Base-by-base conservation (phyloP, 2,329 filamentous ascomycete species). In the Pseudophaeomoniella oleicola region DNA sequence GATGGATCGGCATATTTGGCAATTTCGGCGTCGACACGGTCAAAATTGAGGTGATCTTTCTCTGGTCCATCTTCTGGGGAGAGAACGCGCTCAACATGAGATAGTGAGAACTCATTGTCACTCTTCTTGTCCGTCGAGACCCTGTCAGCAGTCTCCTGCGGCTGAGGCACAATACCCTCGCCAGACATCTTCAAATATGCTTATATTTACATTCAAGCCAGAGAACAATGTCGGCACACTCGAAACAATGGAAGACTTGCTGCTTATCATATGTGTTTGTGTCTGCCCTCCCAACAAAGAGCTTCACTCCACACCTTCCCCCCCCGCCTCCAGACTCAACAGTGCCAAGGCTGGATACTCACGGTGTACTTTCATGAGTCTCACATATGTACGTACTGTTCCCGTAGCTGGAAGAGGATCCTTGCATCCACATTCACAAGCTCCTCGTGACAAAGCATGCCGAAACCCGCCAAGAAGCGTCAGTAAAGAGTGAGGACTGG, bases 21-120 rank as follows among this genome's bases (percentile, higher is more conserved):
- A 27, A 86, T 62, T 57, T 86, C 81, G 38, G 69, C 65, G 56
- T 86, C 81, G 38, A 84, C 67, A 47, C 69, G 67, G 16, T 64
- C 55, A 43, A 71, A 66, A 66, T 80, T 63, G 41, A 69, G 63
- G 36, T 67, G 61, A 37, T 71, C 69, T 37, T 66, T 67, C 38
- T 66, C 60, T 16, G 60, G 52, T 32, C 59, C 55, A 38, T 64
- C 60, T 13, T 53, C 56, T 13, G 50, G 53, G 2, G 65, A 69
- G 35, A 66, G 41, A 4, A 67, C 62, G 16, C 60, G 56, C 53
- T 72, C 69, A 38, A 73, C 58, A 38, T 69, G 59, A 4, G 55
- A 51, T n/a, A n/a, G n/a, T 9, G 22, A 27, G 22, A 27, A 9
- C n/a, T 27, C 22, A 27, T 27, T 6, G 39, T 61, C 51, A 29